Conservation (phyloP, 768 basidiomycete species). For the Kwoniella shandongensis region DNA sequence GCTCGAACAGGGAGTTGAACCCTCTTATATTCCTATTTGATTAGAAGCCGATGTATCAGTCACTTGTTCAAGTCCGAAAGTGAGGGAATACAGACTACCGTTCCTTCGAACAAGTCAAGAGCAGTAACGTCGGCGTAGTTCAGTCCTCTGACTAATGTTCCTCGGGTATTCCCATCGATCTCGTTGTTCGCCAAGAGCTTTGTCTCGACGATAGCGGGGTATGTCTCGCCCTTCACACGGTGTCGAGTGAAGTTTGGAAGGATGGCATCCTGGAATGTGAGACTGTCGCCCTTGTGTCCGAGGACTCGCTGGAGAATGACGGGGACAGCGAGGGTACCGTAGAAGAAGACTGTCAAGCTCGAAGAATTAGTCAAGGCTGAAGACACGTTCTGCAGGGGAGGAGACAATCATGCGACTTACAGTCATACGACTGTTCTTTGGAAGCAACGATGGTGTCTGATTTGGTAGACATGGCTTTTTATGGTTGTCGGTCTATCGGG, state of each 20-base stretch:
- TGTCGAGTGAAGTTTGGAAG: constrained; percentile 79
- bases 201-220: constrained; percentile 82
- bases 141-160: constrained; percentile 75
- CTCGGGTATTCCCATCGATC: constrained; percentile 73
- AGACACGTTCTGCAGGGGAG: neutral
- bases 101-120: constrained; percentile 80
- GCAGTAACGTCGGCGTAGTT: constrained; percentile 63
- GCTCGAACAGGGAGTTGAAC: constrained; percentile 61
- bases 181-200: too few species aligned
- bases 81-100: constrained; percentile 55
- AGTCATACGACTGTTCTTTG: constrained; percentile 19
- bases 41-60: neutral
- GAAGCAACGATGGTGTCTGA: neutral
- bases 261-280: constrained; percentile 72
- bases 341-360: constrained; percentile 63
- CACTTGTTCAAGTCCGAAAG: neutral
- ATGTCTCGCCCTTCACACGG: constrained; percentile 72
- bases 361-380: too few species aligned
- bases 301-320: constrained; percentile 76
- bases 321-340: constrained; percentile 88
- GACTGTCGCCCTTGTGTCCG: constrained; percentile 63
- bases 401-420: constrained; percentile 14
- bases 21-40: constrained; percentile 69
- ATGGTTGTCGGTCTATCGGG: neutral
- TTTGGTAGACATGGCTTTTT: constrained; percentile 5